Evolutionary conservation across 2,329 filamentous ascomycete genomes (phyloP), one percentile per base, ranked within the genome.

Genomic region (Laburnicola sp.): DNA sequence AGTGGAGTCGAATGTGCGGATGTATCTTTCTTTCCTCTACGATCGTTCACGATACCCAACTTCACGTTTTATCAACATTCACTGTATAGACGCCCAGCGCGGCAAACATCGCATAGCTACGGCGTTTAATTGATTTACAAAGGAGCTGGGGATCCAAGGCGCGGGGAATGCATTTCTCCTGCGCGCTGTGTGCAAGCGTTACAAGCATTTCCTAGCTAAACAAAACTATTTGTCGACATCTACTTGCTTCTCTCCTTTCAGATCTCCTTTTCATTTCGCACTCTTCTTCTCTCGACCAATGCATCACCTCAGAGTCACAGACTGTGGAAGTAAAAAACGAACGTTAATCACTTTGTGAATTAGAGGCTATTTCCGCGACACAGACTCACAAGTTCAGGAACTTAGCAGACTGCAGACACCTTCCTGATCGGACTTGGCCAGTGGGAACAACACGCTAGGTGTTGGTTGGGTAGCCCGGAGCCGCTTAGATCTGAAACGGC

Each of bases 401-500:
- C 16, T 16, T 16, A 16, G 16, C 16, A 36, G 11, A 48, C 46
- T 23, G n/a, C 38, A 26, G 25, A 11, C 25, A 37, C 21, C 36
- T 40, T 21, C 36, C 41, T 32, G 35, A 40, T 58, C 49, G 55
- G 56, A 48, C 50, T 59, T 62, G 49, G 59, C 52, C 53, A 56
- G 50, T 39, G 53, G 46, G 47, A 53, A 57, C 41, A 48, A 56
- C 56, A 58, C 49, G 56, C 58, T 58, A 57, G 40, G 42, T 50
- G 21, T 38, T 56, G 50, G 51, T 49, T 53, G 54, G 56, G 54
- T 47, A 60, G 51, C 48, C 42, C 42, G 45, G 47, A 55, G 49
- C 56, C 51, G 48, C 51, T 50, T 50, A 53, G 52, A 51, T 57
- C 50, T 65, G 66, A 65, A 64, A 67, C 60, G 59, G 51, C 58